These are phyloP conservation scores for Chrysophaeum taylorii DNA, from an alignment of 352 stramenopile genomes.

Conservation along the genomic window DNA sequence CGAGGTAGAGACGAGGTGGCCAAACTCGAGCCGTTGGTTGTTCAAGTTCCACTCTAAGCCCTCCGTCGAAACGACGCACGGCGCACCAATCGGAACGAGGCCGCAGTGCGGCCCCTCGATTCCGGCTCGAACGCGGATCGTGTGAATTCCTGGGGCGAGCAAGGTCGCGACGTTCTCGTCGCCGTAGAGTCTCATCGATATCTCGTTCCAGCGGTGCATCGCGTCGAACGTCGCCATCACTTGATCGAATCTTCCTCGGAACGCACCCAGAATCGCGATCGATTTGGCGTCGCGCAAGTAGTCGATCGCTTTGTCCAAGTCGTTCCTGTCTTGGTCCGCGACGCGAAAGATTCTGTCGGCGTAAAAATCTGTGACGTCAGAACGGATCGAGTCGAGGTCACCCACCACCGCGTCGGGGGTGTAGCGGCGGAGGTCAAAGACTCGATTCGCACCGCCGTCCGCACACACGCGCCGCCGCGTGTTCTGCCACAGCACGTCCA, in stretches of 20 bases:
- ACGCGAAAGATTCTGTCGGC: constrained; percentile 55
- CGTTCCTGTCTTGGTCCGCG: constrained; percentile 76
- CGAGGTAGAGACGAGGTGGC: constrained; percentile 64
- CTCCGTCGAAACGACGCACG: constrained; percentile 58
- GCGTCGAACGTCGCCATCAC: constrained; percentile 88
- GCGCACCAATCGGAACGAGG: constrained; percentile 73
- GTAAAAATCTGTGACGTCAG: constrained; percentile 73
- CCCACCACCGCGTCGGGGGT: constrained; percentile 81
- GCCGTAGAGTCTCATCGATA: constrained; percentile 68
- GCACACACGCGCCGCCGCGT: too few relatives aligned
- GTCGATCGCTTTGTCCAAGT: constrained; percentile 81
- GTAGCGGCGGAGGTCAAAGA: constrained; percentile 62
- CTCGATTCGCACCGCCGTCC: constrained; percentile 84
- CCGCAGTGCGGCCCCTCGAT: constrained; percentile 83
- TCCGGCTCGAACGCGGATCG: constrained; percentile 28
- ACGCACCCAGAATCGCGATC: constrained; percentile 80
- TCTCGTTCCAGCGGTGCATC: constrained; percentile 68
- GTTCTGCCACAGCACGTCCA: too few relatives aligned
- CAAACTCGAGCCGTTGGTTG: constrained; percentile 54
- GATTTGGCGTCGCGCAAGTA: constrained; percentile 38
- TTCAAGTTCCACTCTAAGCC: constrained; percentile 53
- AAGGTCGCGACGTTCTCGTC: constrained; percentile 73
- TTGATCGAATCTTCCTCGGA: constrained; percentile 91
- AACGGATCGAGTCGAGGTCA: constrained; percentile 81
- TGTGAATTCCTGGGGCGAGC: constrained; percentile 45